phyloP scores from a whole-genome alignment of 2,329 filamentous ascomycete species.

The Pseudogymnoascus sp. region DNA sequence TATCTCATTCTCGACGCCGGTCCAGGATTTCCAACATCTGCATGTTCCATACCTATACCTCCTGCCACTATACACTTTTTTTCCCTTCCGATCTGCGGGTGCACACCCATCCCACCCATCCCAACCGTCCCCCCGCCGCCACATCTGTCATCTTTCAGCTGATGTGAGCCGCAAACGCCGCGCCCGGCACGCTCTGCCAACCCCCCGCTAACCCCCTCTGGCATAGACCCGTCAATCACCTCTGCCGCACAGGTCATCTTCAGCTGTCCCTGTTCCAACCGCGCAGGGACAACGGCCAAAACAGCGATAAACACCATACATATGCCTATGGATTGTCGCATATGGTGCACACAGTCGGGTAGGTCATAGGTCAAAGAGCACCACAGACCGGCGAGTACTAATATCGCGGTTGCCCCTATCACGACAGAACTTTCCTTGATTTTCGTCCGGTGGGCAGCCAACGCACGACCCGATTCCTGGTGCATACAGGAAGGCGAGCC shows the following conservation, averaged over 20 bases:
- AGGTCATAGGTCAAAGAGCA: neutral
- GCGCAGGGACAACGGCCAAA: neutral
- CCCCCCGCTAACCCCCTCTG: neutral
- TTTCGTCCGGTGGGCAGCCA: neutral
- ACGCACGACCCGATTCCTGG: neutral
- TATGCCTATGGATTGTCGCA: neutral
- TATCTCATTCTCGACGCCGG: neutral
- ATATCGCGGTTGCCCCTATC: neutral
- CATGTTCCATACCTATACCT: neutral
- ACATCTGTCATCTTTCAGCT: slow-evolving; percentile 6
- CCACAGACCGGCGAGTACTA: neutral
- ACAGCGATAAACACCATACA: neutral
- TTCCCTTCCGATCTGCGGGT: neutral
- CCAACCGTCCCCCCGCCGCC: neutral
- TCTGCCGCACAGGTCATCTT: neutral
- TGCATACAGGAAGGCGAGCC: neutral
- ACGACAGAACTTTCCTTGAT: neutral
- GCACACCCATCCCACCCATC: neutral
- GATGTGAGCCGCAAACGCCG: slow-evolving; percentile 3
- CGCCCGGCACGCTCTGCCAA: neutral
- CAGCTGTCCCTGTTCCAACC: neutral
- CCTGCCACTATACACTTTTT: neutral
- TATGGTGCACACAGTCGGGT: neutral
- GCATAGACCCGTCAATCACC: neutral
- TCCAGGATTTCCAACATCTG: neutral